These are phyloP conservation scores for Moricandia moricandioides DNA, from an alignment of 345 rosid species.

Conservation along the genomic window DNA sequence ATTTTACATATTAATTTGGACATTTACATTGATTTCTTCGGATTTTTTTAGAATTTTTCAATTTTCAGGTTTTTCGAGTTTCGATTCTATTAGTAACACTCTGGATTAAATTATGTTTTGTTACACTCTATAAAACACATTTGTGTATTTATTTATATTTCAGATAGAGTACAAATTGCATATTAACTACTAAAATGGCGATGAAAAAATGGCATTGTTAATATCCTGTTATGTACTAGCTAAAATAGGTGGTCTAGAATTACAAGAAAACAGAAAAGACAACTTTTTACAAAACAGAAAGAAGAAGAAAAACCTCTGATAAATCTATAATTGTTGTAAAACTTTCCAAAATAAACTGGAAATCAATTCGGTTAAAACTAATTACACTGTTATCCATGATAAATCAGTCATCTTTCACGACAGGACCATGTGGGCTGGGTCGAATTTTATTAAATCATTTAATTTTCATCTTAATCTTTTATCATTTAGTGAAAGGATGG, in stretches of 20 bases:
- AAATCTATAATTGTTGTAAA: neutral
- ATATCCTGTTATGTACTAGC: neutral
- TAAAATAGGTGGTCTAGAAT: neutral
- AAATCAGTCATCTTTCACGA: slow-evolving; percentile 1
- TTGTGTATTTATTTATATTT: too few species aligned
- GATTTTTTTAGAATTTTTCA: too few species aligned
- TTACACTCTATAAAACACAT: too few species aligned
- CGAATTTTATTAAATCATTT: slow-evolving; percentile 9
- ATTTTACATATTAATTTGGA: too few species aligned
- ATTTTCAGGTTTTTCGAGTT: too few species aligned
- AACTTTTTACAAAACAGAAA: neutral
- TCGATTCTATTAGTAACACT: too few species aligned
- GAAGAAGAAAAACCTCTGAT: neutral
- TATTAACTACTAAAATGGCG: too few species aligned
- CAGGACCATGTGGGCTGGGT: slow-evolving; percentile 30
- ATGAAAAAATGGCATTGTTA: neutral
- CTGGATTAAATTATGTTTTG: too few species aligned
- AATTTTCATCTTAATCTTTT: neutral
- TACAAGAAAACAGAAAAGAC: neutral
- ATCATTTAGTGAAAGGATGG: slow-evolving; percentile 11
- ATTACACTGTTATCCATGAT: neutral
- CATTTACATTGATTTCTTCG: too few species aligned
- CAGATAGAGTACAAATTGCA: too few species aligned
- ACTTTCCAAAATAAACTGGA: neutral
- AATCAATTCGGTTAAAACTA: neutral